Conservation (phyloP, 805 yeast genomes). For the Tetrapisispora phaffii region DNA sequence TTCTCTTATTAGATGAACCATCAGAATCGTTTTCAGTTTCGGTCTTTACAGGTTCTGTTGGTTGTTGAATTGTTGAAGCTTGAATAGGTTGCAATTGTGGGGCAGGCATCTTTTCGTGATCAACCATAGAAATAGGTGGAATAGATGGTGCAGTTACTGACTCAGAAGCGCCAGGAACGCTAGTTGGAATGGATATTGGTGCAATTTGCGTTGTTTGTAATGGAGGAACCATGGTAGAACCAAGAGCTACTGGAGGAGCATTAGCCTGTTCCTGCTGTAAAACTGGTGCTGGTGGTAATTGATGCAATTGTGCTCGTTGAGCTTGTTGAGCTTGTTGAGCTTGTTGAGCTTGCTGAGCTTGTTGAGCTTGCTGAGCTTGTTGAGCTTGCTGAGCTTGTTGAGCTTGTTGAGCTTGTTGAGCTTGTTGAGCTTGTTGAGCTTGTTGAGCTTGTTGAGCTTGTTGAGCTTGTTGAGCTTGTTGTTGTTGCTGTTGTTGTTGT, state of each 20-base stretch:
- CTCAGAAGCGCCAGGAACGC: not conserved
- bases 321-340: constrained; percentile 3
- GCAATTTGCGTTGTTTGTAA: not conserved
- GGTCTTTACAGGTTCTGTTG: not conserved
- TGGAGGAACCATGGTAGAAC: not conserved
- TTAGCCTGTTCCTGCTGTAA: not conserved
- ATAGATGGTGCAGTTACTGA: not conserved
- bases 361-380: not conserved
- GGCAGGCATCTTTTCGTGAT: not conserved
- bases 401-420: not conserved
- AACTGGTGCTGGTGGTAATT: not conserved
- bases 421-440: constrained; percentile 2
- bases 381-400: not conserved
- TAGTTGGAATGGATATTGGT: not conserved
- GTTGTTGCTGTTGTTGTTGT: constrained; percentile 3
- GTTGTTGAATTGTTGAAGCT: not conserved
- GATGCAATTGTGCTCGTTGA: constrained; percentile 1
- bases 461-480: constrained; percentile 1
- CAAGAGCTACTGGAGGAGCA: not conserved
- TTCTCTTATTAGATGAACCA: constrained; percentile 17
- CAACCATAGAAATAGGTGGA: not conserved
- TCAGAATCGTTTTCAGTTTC: constrained; percentile 1
- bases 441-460: constrained; percentile 2
- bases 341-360: constrained; percentile 4
- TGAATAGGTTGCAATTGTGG: constrained; percentile 1